Percentiles rank a stretch among this genome's conserved stretches.
phyloP scores from a whole-genome alignment of 1,284 basidiomycete species.

The Anthracocystis walkeri region DNA sequence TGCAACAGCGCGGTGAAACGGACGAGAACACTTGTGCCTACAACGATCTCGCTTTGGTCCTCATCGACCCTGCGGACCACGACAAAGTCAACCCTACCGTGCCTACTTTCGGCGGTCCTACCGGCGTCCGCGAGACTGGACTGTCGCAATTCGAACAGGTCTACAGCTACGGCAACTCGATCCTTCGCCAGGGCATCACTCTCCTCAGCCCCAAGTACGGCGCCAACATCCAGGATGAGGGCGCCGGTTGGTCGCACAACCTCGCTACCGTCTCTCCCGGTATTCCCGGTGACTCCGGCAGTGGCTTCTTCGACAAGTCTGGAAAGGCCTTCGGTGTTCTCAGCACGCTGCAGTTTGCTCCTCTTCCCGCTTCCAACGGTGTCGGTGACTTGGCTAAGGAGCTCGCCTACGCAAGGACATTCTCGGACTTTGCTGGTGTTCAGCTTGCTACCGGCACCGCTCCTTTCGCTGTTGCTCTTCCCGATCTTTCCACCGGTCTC shows the following conservation, averaged over 20 bases:
- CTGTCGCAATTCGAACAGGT: constrained; percentile 38
- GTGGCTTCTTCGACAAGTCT: constrained; percentile 46
- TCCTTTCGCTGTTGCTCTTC: constrained; percentile 46
- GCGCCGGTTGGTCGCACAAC: constrained; percentile 54
- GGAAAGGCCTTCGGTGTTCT: constrained; percentile 51
- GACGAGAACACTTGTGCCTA: constrained; percentile 51
- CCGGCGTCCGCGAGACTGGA: constrained; percentile 33
- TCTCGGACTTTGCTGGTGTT: constrained; percentile 47
- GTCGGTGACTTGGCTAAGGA: constrained; percentile 47
- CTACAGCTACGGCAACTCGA: constrained; percentile 59
- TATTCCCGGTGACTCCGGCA: constrained; percentile 56
- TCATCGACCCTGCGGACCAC: constrained; percentile 54
- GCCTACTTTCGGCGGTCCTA: constrained; percentile 54
- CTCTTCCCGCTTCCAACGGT: constrained; percentile 50
- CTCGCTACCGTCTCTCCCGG: constrained; percentile 43
- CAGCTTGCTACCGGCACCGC: constrained; percentile 49
- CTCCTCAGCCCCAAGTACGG: constrained; percentile 57
- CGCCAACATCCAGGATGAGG: constrained; percentile 40
- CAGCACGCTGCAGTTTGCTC: constrained; percentile 52
- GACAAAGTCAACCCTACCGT: constrained; percentile 55
- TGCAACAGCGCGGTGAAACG: constrained; percentile 50
- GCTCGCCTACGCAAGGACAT: constrained; percentile 44
- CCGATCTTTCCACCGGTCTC: constrained; percentile 30
- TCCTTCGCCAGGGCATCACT: constrained; percentile 51
- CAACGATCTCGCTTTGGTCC: constrained; percentile 55